phyloP scores from a whole-genome alignment of 495 filamentous ascomycete species.

The Entonaema liquescens region DNA sequence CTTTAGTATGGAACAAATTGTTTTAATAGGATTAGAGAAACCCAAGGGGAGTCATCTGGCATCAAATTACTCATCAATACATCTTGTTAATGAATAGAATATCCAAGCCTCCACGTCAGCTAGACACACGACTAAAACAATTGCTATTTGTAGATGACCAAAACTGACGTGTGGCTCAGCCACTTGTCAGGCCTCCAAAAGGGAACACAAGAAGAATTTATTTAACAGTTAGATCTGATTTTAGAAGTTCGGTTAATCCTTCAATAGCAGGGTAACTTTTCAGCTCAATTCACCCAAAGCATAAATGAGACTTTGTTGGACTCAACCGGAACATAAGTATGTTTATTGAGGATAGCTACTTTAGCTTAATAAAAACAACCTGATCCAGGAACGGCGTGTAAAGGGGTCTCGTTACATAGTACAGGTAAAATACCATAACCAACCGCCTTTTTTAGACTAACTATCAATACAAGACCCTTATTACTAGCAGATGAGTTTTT shows the following conservation, averaged over 20 bases:
- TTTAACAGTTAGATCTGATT: not conserved
- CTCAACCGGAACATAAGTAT: not conserved
- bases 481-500: not conserved
- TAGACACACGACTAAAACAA: not conserved
- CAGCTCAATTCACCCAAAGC: not conserved
- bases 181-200: slow-evolving; percentile 30
- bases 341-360: not conserved
- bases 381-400: not conserved
- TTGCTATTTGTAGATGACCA: not conserved
- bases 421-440: not conserved
- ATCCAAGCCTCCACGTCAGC: slow-evolving; percentile 18
- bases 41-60: not conserved
- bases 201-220: not conserved
- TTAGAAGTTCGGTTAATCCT: not conserved
- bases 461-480: slow-evolving; percentile 23
- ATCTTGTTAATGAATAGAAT: slow-evolving; percentile 19
- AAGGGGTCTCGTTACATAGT: not conserved
- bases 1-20: too few relatives aligned
- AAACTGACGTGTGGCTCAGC: slow-evolving; percentile 26
- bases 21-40: too few relatives aligned
- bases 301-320: not conserved
- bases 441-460: slow-evolving; percentile 3
- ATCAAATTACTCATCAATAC: not conserved
- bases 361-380: not conserved
- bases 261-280: not conserved